Conservation (phyloP, 768 basidiomycete species). For the Leccinum uliginosum region DNA sequence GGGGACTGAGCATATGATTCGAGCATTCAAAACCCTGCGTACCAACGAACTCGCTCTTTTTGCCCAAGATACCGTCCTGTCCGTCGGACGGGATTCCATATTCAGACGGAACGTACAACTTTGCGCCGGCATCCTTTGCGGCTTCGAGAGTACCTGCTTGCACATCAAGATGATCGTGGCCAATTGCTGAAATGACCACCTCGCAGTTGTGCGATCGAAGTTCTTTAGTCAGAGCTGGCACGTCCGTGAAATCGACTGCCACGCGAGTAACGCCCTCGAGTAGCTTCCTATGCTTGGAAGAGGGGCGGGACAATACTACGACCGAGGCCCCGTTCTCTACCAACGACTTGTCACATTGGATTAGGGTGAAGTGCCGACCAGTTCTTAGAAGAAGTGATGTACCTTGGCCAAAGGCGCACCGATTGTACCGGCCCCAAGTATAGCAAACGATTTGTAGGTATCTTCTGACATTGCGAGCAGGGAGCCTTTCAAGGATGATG, state of each 20-base stretch:
- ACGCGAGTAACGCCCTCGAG: slow-evolving; percentile 7
- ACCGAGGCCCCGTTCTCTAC: slow-evolving; percentile 10
- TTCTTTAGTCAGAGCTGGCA: slow-evolving; percentile 4
- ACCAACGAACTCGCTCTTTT: slow-evolving; percentile 18
- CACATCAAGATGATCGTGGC: slow-evolving; percentile 11
- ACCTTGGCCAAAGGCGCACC: slow-evolving; percentile 12
- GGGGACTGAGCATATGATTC: not conserved
- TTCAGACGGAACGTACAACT: slow-evolving; percentile 31
- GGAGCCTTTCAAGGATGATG: not conserved
- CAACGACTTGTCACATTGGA: slow-evolving; percentile 6
- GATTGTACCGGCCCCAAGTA: slow-evolving; percentile 18
- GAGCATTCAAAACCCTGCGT: not conserved
- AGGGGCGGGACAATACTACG: slow-evolving; percentile 12
- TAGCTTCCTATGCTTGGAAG: slow-evolving; percentile 6
- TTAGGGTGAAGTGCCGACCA: not conserved
- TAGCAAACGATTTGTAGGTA: slow-evolving; percentile 16
- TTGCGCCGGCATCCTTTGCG: slow-evolving; percentile 26
- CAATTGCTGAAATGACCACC: slow-evolving; percentile 28
- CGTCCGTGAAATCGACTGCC: slow-evolving; percentile 12
- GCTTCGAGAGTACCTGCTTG: slow-evolving; percentile 27
- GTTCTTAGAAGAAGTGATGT: not conserved
- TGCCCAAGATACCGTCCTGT: slow-evolving; percentile 17
- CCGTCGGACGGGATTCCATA: slow-evolving; percentile 20
- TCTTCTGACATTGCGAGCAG: slow-evolving; percentile 6
- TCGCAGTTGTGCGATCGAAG: slow-evolving; percentile 19